Evolutionary conservation across 805 yeast species (phyloP).

Genomic region (Wickerhamiella sergipiensis): DNA sequence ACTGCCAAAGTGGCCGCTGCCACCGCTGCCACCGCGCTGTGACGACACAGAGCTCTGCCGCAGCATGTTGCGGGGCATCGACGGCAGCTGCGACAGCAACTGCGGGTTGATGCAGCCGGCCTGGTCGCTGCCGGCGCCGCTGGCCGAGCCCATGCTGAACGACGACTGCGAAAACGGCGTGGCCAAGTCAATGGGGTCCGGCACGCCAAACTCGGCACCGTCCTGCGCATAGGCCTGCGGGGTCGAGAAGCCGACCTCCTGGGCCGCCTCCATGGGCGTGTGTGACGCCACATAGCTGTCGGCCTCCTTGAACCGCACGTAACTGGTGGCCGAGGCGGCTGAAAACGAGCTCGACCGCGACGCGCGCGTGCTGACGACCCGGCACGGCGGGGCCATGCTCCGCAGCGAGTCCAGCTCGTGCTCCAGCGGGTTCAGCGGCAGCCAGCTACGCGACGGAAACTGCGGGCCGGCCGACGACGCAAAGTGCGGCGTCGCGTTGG

Average conservation of each 20-base stretch:
- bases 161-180: not conserved
- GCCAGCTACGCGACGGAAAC: conserved; percentile 4
- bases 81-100: not conserved
- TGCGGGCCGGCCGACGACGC: not conserved
- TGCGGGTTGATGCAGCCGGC: conserved; percentile 2
- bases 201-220: conserved; percentile 22
- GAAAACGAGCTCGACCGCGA: conserved; percentile 35
- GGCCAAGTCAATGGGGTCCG: conserved; percentile 4
- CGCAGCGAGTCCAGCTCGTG: conserved; percentile 13
- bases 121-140: not conserved
- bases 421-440: conserved; percentile 13
- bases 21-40: not conserved
- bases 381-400: conserved; percentile 7
- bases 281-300: conserved; percentile 7
- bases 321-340: conserved; percentile 48
- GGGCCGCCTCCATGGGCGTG: conserved; percentile 31
- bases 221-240: conserved; percentile 40
- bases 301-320: conserved; percentile 37
- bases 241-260: conserved; percentile 67
- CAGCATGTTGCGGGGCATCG: not conserved
- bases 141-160: not conserved
- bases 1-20: not conserved
- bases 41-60: not conserved
- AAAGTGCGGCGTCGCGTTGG: not conserved
- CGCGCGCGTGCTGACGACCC: conserved; percentile 7